phyloP scores from a whole-genome alignment of 2,329 filamentous ascomycete species.

The Aureobasidium sp. region DNA sequence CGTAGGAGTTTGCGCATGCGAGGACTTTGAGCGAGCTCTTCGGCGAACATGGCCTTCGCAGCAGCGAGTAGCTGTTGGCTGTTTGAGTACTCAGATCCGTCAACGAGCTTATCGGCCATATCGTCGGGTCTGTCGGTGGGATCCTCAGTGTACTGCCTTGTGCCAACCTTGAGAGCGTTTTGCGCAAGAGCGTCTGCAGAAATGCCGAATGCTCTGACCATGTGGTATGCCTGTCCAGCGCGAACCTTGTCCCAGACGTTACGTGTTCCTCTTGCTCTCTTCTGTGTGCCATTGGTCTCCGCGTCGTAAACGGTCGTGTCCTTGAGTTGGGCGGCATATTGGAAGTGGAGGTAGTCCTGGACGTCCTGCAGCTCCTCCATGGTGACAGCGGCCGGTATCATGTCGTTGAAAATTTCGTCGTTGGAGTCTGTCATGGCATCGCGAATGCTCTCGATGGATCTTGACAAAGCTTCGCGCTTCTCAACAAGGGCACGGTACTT shows the following conservation, averaged over 20 bases:
- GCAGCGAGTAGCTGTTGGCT: constrained; percentile 67
- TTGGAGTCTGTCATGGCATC: constrained; percentile 45
- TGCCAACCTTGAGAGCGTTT: constrained; percentile 71
- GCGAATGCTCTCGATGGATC: constrained; percentile 48
- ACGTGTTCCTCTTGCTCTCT: constrained; percentile 73
- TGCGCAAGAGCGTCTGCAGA: constrained; percentile 79
- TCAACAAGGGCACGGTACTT: constrained; percentile 91
- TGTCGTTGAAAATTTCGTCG: constrained; percentile 70
- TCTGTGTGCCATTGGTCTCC: constrained; percentile 59
- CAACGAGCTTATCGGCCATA: constrained; percentile 69
- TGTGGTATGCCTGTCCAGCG: constrained; percentile 66
- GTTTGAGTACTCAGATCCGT: constrained; percentile 64
- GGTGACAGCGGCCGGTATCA: constrained; percentile 69
- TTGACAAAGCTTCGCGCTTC: constrained; percentile 78
- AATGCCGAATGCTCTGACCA: constrained; percentile 87
- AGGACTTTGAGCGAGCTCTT: constrained; percentile 82
- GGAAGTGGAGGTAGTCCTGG: constrained; percentile 93
- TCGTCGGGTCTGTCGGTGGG: constrained; percentile 71
- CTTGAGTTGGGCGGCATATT: constrained; percentile 76
- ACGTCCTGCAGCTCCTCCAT: constrained; percentile 96
- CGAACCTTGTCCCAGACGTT: constrained; percentile 78
- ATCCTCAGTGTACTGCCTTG: constrained; percentile 78
- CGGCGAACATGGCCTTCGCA: constrained; percentile 79
- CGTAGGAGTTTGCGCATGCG: constrained; percentile 83
- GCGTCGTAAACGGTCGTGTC: constrained; percentile 60